Conservation (phyloP, 257 asterid genomes). For the Scutellaria baicalensis region DNA sequence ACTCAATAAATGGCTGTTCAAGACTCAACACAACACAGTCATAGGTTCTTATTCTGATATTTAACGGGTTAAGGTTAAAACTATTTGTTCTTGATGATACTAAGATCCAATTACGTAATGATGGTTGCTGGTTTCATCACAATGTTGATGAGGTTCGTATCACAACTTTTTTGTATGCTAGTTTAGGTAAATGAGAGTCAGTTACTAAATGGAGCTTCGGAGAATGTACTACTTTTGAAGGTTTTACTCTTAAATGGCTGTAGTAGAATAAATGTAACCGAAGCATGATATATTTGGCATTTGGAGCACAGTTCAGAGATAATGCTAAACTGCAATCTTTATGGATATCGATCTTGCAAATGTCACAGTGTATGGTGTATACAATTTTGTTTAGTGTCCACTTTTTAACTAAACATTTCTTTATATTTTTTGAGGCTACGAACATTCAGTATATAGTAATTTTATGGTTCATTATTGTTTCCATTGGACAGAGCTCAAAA, state of each 20-base stretch:
- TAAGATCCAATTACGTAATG: background rate
- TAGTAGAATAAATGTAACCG: too few species aligned
- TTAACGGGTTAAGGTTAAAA: background rate
- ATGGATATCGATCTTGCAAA: background rate
- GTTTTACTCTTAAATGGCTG: background rate
- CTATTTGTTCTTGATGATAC: background rate
- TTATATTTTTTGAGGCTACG: background rate
- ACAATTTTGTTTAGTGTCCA: background rate
- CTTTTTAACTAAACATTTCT: background rate
- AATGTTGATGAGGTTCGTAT: background rate
- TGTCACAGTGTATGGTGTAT: background rate
- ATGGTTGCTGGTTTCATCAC: background rate
- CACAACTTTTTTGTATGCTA: background rate
- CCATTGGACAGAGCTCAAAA: constrained; percentile 60
- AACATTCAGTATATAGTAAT: background rate
- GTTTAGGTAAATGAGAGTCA: background rate
- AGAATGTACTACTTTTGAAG: background rate
- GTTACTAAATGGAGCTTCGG: background rate
- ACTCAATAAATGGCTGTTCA: background rate
- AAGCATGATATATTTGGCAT: background rate
- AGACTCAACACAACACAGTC: background rate
- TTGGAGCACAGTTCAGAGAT: background rate
- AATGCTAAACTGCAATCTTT: background rate
- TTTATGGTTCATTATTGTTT: background rate
- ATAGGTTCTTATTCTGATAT: background rate